phyloP scores from a whole-genome alignment of 805 yeast genomes.

The Monosporozyma aerobia region DNA sequence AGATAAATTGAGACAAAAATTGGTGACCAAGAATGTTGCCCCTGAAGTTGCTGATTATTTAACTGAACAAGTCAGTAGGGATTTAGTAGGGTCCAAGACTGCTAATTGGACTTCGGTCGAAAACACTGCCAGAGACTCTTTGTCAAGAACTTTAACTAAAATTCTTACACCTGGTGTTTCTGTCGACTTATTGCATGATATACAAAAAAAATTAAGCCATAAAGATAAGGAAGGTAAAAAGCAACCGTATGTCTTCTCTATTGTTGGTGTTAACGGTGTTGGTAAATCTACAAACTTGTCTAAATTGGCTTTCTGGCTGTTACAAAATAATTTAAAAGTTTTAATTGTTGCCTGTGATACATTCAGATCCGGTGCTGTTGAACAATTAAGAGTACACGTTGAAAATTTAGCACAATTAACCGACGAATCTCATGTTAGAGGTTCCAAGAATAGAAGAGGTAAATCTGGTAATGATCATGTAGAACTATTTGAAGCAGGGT shows the following conservation, averaged over 20 bases:
- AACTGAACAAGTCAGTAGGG: conserved; percentile 58
- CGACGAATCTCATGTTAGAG: conserved; percentile 33
- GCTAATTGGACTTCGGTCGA: conserved; percentile 67
- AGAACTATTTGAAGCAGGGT: conserved; percentile 87
- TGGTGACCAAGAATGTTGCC: conserved; percentile 81
- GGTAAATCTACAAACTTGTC: conserved; percentile 95
- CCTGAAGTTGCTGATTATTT: conserved; percentile 76
- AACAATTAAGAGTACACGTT: conserved; percentile 90
- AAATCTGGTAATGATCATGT: conserved; percentile 35
- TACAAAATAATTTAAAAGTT: conserved; percentile 80
- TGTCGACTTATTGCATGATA: conserved; percentile 74
- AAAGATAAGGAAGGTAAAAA: conserved; percentile 21
- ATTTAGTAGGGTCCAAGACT: conserved; percentile 63
- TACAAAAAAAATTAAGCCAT: conserved; percentile 37
- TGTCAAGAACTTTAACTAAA: conserved; percentile 54
- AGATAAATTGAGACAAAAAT: conserved; percentile 59
- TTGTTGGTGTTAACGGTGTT: conserved; percentile 96
- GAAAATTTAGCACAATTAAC: conserved; percentile 67
- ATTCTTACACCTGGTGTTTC: conserved; percentile 88
- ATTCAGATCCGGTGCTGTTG: conserved; percentile 97
- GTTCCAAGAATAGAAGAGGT: conserved; percentile 30
- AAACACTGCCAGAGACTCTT: conserved; percentile 58
- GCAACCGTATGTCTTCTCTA: conserved; percentile 87
- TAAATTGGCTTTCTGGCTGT: conserved; percentile 87
- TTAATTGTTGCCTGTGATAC: conserved; percentile 96